Conservation (phyloP, 2,329 filamentous ascomycete species). For the Fusarium sp. region DNA sequence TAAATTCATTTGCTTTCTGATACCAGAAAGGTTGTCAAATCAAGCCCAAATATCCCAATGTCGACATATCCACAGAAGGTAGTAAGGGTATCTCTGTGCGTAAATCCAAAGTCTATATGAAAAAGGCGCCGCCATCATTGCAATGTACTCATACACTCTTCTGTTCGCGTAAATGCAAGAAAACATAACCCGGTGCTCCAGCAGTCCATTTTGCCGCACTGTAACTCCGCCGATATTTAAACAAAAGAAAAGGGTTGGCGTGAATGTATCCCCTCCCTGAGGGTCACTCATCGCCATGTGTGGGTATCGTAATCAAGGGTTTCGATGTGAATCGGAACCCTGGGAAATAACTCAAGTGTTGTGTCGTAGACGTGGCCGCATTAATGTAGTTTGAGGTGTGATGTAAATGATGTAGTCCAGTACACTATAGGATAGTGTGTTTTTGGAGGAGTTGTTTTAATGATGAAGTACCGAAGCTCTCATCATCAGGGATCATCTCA, state of each 20-base stretch:
- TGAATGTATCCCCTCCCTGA: slow-evolving; percentile 21
- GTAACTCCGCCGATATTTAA: slow-evolving; percentile 23
- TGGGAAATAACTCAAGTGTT: slow-evolving; percentile 19
- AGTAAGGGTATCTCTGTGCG: slow-evolving; percentile 36
- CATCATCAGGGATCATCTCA: slow-evolving; percentile 81
- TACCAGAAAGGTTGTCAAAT: slow-evolving; percentile 6
- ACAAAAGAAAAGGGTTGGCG: slow-evolving; percentile 29
- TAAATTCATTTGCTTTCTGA: slow-evolving; percentile 9
- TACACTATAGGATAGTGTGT: slow-evolving; percentile 61
- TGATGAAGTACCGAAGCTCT: slow-evolving; percentile 65
- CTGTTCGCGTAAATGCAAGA: slow-evolving; percentile 5
- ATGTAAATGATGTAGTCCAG: slow-evolving; percentile 15
- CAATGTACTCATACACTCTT: slow-evolving; percentile 24
- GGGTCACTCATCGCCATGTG: slow-evolving; percentile 13
- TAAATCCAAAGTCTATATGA: slow-evolving; percentile 30
- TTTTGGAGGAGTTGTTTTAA: slow-evolving; percentile 64
- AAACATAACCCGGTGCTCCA: slow-evolving; percentile 15
- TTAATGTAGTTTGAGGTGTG: slow-evolving; percentile 35
- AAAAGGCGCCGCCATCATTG: slow-evolving; percentile 23
- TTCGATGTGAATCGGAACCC: slow-evolving; percentile 17
- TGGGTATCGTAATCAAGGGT: slow-evolving; percentile 45
- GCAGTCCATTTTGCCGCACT: slow-evolving; percentile 8
- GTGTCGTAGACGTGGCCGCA: slow-evolving; percentile 44
- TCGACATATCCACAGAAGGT: slow-evolving; percentile 29
- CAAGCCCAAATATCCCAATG: slow-evolving; percentile 24